These are phyloP conservation scores for Verticillium dahliae DNA, from an alignment of 2,329 filamentous ascomycete species.

Conservation along the genomic window DNA sequence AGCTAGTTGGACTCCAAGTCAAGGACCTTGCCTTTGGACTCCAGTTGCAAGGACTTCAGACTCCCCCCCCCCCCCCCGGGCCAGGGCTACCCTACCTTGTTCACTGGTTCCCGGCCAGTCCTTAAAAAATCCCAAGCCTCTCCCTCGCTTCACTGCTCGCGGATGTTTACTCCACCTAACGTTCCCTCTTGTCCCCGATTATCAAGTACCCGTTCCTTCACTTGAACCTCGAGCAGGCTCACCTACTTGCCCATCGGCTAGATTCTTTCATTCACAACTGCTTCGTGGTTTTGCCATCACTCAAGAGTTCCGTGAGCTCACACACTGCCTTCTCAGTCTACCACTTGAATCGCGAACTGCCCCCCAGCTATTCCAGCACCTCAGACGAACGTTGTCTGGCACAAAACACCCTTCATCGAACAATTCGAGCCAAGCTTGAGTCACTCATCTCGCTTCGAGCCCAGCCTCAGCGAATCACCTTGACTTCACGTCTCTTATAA, in stretches of 20 bases:
- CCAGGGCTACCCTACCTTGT: not conserved
- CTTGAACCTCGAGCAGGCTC: conserved; percentile 1
- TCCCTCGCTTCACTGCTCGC: not conserved
- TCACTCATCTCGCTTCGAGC: conserved; percentile 10
- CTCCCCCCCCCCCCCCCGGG: not conserved
- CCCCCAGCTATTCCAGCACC: not conserved
- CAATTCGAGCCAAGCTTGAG: not conserved
- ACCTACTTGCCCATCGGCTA: not conserved
- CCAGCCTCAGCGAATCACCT: conserved; percentile 3
- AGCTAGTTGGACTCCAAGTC: not conserved
- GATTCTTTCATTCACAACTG: not conserved
- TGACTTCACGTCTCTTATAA: not conserved
- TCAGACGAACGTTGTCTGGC: not conserved
- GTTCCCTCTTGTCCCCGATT: not conserved
- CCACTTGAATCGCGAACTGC: not conserved
- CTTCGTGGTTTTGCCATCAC: not conserved
- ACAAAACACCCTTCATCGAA: conserved; percentile 9
- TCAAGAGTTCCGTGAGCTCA: not conserved
- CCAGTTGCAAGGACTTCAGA: not conserved
- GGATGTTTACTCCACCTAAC: not conserved
- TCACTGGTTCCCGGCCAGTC: not conserved
- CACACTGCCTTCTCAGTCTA: not conserved
- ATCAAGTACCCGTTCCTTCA: not conserved
- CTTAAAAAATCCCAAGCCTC: not conserved
- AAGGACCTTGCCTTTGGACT: not conserved